Base-by-base conservation (phyloP, 257 asterid species). In the Nicotiana sylvestris region DNA sequence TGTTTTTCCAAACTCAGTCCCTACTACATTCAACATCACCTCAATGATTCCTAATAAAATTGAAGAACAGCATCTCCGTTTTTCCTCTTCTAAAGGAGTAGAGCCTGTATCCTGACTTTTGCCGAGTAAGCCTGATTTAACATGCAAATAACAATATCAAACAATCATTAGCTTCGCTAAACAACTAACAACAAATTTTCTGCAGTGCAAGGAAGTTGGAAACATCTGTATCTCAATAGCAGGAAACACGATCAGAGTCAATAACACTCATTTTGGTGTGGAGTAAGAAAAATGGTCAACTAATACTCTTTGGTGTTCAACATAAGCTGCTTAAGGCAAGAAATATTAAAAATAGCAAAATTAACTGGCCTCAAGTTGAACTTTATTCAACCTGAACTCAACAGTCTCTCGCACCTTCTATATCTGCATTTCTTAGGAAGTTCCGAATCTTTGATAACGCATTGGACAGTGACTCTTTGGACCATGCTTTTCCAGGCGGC, bases 1-100 rank as follows among this genome's bases (percentile, higher is more conserved):
- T 85, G 94, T 88, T 87, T 89, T 91, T 66, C 86, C 90, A 81
- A 91, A 77, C 84, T 94, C 98, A 57, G 87, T 83, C 78, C 90
- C 90, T 83, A 89, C 85, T 61, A 87, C 87, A 84, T 94, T 92
- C 89, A 94, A 84, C 85, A 91, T 86, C 35, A 92, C 97, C 88
- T 92, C 94, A 49, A 89, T 82, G 78, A 92, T 90, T 81, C 98
- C 97, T 83, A 88, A 87, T 57, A 88, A 68, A 80, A 94, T 85
- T 29, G 88, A 64, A 83, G 94, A 93, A 78, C 62, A 82, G 83
- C 90, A 88, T 82, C 87, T 87, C 82, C 87, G 76, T 74, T 87
- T 91, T 87, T 89, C 94, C 87, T 91, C 93, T 87, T 90, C 94
- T 70, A 77, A 30, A 77, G 86, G 85, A 62, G 84, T 82, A 37